These are phyloP conservation scores for Boletellus ananas DNA, from an alignment of 768 basidiomycete species.

Conservation along the genomic window DNA sequence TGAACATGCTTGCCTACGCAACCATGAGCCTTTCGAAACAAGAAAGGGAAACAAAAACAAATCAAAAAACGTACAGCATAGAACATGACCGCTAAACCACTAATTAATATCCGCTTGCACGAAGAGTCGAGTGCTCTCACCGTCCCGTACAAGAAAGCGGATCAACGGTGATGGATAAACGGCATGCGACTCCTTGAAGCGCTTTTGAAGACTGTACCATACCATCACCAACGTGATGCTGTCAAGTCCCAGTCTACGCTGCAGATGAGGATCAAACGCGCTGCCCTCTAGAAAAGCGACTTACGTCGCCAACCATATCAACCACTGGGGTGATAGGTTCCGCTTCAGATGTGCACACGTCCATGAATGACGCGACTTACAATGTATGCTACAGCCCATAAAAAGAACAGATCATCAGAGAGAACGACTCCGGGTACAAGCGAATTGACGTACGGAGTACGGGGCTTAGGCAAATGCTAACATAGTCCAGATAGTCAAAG, in stretches of 20 bases:
- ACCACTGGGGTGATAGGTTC: neutral
- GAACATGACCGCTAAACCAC: conserved; percentile 3
- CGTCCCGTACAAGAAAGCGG: conserved; percentile 6
- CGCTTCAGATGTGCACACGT: neutral
- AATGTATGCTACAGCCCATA: neutral
- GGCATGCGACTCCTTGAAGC: neutral
- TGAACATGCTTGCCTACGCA: conserved; percentile 3
- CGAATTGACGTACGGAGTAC: neutral
- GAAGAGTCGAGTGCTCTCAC: neutral
- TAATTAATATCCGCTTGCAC: neutral
- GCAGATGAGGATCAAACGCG: neutral
- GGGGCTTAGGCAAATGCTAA: neutral
- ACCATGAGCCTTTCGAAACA: neutral
- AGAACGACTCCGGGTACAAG: neutral
- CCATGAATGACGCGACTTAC: neutral
- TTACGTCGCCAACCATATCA: conserved; percentile 1
- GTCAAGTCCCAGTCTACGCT: conserved; percentile 3
- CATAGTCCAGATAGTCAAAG: neutral
- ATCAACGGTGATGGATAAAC: neutral
- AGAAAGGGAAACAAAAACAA: too few relatives aligned
- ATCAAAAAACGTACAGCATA: neutral
- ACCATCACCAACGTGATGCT: neutral
- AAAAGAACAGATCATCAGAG: neutral
- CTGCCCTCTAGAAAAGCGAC: neutral
- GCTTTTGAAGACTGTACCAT: neutral